Conservation (phyloP, 2,329 filamentous ascomycete genomes). For the Elsinoe arachidis region DNA sequence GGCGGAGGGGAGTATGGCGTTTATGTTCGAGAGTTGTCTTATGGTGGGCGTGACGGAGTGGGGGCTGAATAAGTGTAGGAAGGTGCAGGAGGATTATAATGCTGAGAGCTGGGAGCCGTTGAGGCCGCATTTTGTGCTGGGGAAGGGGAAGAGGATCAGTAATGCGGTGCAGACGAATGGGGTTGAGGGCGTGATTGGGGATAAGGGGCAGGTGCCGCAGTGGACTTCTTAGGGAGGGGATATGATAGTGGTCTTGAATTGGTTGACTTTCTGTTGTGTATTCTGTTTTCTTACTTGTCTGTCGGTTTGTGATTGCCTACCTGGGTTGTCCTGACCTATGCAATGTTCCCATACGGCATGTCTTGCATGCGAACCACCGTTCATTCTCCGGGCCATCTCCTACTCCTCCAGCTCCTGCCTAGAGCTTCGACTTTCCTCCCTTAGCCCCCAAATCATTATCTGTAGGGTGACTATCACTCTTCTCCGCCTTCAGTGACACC, state of each 20-base stretch:
- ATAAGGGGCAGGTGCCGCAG: conserved; percentile 23
- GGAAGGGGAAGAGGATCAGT: conserved; percentile 19
- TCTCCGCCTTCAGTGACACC: conserved; percentile 24
- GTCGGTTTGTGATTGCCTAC: background rate
- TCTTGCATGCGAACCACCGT: background rate
- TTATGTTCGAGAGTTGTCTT: conserved; percentile 61
- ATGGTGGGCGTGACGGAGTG: conserved; percentile 67
- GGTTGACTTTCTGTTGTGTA: background rate
- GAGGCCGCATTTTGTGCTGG: conserved; percentile 37
- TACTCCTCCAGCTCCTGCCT: background rate
- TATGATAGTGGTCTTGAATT: background rate
- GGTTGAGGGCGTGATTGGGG: conserved; percentile 19
- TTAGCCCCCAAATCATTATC: conserved; percentile 26
- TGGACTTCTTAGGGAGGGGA: conserved; percentile 17
- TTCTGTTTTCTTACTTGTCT: background rate
- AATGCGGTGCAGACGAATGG: conserved; percentile 18
- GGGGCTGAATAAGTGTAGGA: conserved; percentile 61
- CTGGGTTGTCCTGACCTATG: background rate
- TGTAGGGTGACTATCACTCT: conserved; percentile 24
- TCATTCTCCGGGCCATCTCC: background rate
- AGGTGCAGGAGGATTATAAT: conserved; percentile 65
- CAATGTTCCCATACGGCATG: background rate
- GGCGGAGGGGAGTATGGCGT: conserved; percentile 53
- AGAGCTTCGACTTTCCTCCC: conserved; percentile 27
- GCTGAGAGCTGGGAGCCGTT: conserved; percentile 66